Evolutionary conservation across 1,284 basidiomycete genomes (phyloP), one percentile per base, ranked within the genome.

Genomic region (Pisolithus thermaeus): DNA sequence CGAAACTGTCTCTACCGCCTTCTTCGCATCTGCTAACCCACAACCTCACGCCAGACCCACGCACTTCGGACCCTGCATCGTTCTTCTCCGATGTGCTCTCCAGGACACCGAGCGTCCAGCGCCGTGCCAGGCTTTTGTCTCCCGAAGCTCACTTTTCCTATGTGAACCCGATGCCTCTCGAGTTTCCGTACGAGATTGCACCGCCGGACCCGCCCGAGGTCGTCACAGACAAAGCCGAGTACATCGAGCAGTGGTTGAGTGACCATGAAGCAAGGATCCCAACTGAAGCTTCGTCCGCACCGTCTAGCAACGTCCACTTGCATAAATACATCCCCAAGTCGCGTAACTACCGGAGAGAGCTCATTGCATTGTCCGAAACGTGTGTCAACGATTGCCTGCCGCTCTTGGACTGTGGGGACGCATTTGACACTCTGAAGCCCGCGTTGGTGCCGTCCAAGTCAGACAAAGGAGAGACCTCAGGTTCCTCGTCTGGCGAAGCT

Each of bases 331-430:
- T 73, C 41, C 69, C 81, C 3, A 67, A 74, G 54, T 72, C 78
- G 53, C 72, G 87, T 47, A 76, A 86, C 50, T 77, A 83, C 40
- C 73, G 73, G 7, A 75, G 84, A 7, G 74, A 78, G 41, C 78
- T 97, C 11, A 77, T 98, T 16, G 85, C 78, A 11, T 59, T 88
- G 12, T 85, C 91, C 0, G 77, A 81, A 48, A 76, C 77, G 3
- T 83, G 84, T 7, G 64, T 91, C 42, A 67, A 76, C 16, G 92
- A 93, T 55, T 89, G 85, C 60, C 65, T 98, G 12, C 95, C 96
- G 0, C 81, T 87, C 53, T 76, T 99, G 35, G 88, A 95, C 52
- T 82, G 94, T 2, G 95, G 93, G 8, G 90, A 97, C 62, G 81
- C 87, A 0, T 81, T 89, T 58, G 72, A 74, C 1, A 63, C 79